Percentiles rank a stretch among this genome's conserved stretches.
Conservation (phyloP, 2,329 filamentous ascomycete genomes). For the Claviceps sorghi region DNA sequence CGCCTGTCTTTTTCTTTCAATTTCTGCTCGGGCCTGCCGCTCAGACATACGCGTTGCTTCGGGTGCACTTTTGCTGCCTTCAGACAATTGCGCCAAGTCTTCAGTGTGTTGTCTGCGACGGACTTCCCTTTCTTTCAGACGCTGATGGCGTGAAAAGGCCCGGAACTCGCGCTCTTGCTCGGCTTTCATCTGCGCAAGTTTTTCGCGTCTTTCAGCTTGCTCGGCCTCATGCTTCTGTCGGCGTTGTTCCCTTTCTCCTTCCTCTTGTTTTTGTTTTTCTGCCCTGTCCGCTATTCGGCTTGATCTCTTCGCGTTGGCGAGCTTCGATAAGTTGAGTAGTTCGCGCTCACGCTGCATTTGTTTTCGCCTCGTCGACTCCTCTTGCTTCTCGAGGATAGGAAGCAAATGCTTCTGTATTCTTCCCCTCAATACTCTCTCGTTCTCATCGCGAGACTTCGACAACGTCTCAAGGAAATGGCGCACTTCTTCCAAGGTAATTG, state of each 20-base stretch:
- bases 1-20: slow-evolving; percentile 65
- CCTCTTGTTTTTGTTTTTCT: slow-evolving; percentile 63
- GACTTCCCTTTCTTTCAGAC: slow-evolving; percentile 71
- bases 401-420: slow-evolving; percentile 65
- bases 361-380: slow-evolving; percentile 59
- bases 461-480: slow-evolving; percentile 55
- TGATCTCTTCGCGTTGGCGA: slow-evolving; percentile 89
- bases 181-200: slow-evolving; percentile 41
- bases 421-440: slow-evolving; percentile 65
- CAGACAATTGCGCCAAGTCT: slow-evolving; percentile 64
- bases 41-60: slow-evolving; percentile 55
- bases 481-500: slow-evolving; percentile 67
- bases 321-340: slow-evolving; percentile 63
- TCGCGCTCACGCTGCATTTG: slow-evolving; percentile 59
- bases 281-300: slow-evolving; percentile 72
- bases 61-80: slow-evolving; percentile 50
- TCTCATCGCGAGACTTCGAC: slow-evolving; percentile 61
- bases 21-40: slow-evolving; percentile 65
- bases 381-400: slow-evolving; percentile 69
- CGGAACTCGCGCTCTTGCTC: slow-evolving; percentile 66
- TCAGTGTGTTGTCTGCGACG: slow-evolving; percentile 75
- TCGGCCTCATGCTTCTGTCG: slow-evolving; percentile 37
- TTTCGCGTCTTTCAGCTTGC: slow-evolving; percentile 50
- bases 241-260: slow-evolving; percentile 56
- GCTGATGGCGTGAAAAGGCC: slow-evolving; percentile 70